These are phyloP conservation scores for Penicillium parvum DNA, from an alignment of 495 filamentous ascomycete genomes.

Conservation along the genomic window DNA sequence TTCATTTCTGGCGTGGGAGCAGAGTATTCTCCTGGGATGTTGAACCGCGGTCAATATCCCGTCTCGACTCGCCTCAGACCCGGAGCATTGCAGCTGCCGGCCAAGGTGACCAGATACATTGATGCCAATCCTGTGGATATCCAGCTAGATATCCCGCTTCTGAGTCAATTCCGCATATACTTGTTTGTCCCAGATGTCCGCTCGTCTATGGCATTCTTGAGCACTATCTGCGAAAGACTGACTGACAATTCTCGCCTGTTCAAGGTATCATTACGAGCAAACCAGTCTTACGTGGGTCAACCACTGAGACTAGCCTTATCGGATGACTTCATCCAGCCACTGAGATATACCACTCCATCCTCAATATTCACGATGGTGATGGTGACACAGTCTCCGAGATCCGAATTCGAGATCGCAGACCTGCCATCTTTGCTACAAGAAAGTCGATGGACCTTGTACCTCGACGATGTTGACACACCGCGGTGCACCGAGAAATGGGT, in stretches of 20 bases:
- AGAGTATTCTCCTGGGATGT: slow-evolving; percentile 54
- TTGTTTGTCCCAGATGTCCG: slow-evolving; percentile 56
- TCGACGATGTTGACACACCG: slow-evolving; percentile 53
- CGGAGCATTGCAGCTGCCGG: slow-evolving; percentile 57
- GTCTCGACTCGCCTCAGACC: slow-evolving; percentile 34
- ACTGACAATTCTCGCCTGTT: slow-evolving; percentile 31
- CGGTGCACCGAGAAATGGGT: slow-evolving; percentile 60
- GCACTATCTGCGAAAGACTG: slow-evolving; percentile 45
- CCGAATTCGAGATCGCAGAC: slow-evolving; percentile 56
- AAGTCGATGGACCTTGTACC: slow-evolving; percentile 65
- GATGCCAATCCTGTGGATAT: slow-evolving; percentile 69
- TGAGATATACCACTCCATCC: slow-evolving; percentile 58
- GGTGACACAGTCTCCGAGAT: slow-evolving; percentile 51
- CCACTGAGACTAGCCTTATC: slow-evolving; percentile 43
- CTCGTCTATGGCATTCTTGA: slow-evolving; percentile 49
- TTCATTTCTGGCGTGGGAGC: slow-evolving; percentile 66
- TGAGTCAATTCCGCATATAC: slow-evolving; percentile 66
- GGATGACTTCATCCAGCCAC: slow-evolving; percentile 55
- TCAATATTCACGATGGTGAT: slow-evolving; percentile 57
- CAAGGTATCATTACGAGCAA: slow-evolving; percentile 43
- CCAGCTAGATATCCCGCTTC: slow-evolving; percentile 65
- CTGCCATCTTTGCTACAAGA: slow-evolving; percentile 52
- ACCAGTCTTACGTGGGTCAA: slow-evolving; percentile 49
- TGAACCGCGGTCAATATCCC: slow-evolving; percentile 39
- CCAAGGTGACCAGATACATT: slow-evolving; percentile 61